phyloP scores from a whole-genome alignment of 495 filamentous ascomycete genomes.

The Physcia stellaris region DNA sequence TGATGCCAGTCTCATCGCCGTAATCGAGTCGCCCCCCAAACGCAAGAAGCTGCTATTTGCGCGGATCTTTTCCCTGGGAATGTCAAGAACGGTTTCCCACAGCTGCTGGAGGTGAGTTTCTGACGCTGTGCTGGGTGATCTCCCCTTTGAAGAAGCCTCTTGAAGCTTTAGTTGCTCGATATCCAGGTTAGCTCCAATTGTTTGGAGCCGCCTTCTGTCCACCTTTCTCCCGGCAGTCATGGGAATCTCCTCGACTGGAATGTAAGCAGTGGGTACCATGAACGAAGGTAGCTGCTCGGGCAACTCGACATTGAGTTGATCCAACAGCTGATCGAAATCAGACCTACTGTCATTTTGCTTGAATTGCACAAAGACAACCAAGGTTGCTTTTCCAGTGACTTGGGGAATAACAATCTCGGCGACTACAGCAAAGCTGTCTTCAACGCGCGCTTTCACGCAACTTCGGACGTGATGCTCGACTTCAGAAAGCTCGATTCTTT shows the following conservation, averaged over 20 bases:
- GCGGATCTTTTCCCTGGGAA: constrained; percentile 31
- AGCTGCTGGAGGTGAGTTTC: constrained; percentile 28
- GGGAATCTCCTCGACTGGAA: constrained; percentile 28
- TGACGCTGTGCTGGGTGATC: constrained; percentile 18
- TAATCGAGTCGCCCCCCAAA: constrained; percentile 56
- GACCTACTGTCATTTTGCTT: constrained; percentile 10
- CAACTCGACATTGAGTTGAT: constrained; percentile 10
- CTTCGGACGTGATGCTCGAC: constrained; percentile 21
- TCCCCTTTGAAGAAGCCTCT: constrained; percentile 4
- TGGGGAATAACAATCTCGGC: constrained; percentile 24
- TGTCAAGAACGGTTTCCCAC: constrained; percentile 40
- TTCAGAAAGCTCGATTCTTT: constrained; percentile 19
- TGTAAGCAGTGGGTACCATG: constrained; percentile 37
- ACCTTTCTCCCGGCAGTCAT: constrained; percentile 37
- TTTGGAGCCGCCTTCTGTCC: constrained; percentile 34
- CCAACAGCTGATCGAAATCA: constrained; percentile 24
- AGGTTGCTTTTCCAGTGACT: constrained; percentile 21
- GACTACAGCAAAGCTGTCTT: constrained; percentile 22
- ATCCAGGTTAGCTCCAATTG: constrained; percentile 24
- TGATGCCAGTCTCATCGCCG: constrained; percentile 59
- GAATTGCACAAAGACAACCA: constrained; percentile 6
- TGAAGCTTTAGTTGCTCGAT: constrained; percentile 8
- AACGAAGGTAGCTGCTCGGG: constrained; percentile 26
- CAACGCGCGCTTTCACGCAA: constrained; percentile 29
- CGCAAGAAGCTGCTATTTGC: constrained; percentile 46